Evolutionary conservation across 768 basidiomycete genomes (phyloP).

Genomic region (Cubamyces sp.): DNA sequence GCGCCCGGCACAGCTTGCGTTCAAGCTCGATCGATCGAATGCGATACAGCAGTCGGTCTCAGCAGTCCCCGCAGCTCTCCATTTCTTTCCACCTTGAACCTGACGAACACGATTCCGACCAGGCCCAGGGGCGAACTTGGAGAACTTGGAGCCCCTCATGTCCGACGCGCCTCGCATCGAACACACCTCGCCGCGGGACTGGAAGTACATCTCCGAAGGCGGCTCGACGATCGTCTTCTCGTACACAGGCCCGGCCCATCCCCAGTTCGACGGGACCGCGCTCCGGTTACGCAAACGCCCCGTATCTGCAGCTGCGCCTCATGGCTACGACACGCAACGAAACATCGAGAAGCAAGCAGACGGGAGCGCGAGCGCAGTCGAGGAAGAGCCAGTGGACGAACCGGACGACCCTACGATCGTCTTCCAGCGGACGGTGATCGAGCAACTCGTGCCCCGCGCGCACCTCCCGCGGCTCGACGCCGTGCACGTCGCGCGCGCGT

Average conservation of each 20-base stretch:
- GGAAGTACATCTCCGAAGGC: conserved; percentile 92
- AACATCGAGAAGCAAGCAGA: conserved; percentile 41
- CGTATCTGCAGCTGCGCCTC: conserved; percentile 19
- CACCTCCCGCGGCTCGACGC: conserved; percentile 62
- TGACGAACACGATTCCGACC: neutral
- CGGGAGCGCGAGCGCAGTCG: conserved; percentile 34
- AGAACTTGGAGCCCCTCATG: neutral
- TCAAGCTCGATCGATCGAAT: no score
- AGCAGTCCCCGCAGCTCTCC: neutral
- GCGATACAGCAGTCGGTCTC: no score
- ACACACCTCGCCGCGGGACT: conserved; percentile 51
- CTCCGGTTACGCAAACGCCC: conserved; percentile 74
- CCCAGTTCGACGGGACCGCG: conserved; percentile 63
- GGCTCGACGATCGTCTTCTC: conserved; percentile 89
- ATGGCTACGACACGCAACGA: conserved; percentile 30
- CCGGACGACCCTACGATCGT: conserved; percentile 45
- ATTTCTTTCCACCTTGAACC: neutral
- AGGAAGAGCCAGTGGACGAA: conserved; percentile 40
- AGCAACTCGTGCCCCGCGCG: conserved; percentile 60
- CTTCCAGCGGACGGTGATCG: conserved; percentile 70
- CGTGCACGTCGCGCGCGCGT: conserved; percentile 50
- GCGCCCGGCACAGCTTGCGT: neutral
- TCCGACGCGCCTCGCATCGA: conserved; percentile 21
- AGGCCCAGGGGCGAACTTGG: no score
- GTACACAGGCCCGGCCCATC: conserved; percentile 61